These are phyloP conservation scores for Debaryomyces sp. DNA, from an alignment of 1,139 yeast species.

Conservation along the genomic window DNA sequence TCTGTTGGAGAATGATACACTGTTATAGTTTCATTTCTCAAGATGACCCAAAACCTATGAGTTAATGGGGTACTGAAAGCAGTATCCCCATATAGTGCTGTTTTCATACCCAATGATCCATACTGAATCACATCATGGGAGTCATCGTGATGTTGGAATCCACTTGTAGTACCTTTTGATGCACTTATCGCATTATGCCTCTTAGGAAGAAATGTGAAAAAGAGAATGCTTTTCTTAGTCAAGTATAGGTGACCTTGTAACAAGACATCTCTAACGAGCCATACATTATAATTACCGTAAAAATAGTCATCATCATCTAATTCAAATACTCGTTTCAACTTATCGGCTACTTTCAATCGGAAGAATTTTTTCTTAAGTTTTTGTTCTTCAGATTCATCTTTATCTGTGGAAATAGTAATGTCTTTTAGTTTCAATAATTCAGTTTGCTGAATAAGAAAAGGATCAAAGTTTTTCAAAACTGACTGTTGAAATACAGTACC, in stretches of 20 bases:
- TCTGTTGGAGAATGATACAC: slow-evolving; percentile 75
- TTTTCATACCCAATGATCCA: slow-evolving; percentile 56
- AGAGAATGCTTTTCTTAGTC: slow-evolving; percentile 65
- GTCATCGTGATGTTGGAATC: slow-evolving; percentile 18
- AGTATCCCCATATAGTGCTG: slow-evolving; percentile 44
- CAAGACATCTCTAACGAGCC: slow-evolving; percentile 81
- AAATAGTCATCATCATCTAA: slow-evolving; percentile 54
- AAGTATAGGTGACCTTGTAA: slow-evolving; percentile 84
- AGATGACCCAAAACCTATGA: slow-evolving; percentile 70
- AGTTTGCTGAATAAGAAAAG: slow-evolving; percentile 26
- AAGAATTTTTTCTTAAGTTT: slow-evolving; percentile 19
- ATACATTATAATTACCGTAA: slow-evolving; percentile 64
- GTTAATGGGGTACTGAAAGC: slow-evolving; percentile 39
- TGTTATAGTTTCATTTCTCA: slow-evolving; percentile 69
- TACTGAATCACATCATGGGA: slow-evolving; percentile 38
- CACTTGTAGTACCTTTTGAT: slow-evolving; percentile 4
- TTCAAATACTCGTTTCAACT: slow-evolving; percentile 39
- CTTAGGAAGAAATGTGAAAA: slow-evolving; percentile 82
- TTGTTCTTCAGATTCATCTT: slow-evolving; percentile 13
- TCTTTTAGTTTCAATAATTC: slow-evolving; percentile 21
- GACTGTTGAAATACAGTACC: slow-evolving; percentile 38
- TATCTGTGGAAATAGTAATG: slow-evolving; percentile 6
- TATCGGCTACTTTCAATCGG: slow-evolving; percentile 37
- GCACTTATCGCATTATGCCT: slow-evolving; percentile 15
- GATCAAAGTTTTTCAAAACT: slow-evolving; percentile 35